Conservation (phyloP, 176 grass and related monocot genomes). For the Otatea glauca region DNA sequence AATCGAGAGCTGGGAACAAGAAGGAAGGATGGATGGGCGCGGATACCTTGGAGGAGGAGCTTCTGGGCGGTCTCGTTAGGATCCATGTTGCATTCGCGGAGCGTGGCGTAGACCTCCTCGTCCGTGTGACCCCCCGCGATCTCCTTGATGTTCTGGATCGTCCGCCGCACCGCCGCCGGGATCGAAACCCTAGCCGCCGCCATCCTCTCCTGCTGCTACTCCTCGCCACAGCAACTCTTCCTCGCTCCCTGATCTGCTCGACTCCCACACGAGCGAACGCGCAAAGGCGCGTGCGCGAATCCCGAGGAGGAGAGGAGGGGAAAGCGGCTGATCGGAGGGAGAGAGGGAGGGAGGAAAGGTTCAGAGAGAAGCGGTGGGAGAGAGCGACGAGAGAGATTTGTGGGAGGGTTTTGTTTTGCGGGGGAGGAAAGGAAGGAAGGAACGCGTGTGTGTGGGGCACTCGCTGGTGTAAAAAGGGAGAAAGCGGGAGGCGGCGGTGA, state of each 20-base stretch:
- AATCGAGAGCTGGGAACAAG: background rate
- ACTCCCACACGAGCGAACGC: slow-evolving; percentile 18
- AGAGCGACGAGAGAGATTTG: slow-evolving; percentile 32
- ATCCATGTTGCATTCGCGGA: slow-evolving; percentile 95
- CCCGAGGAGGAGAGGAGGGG: slow-evolving; percentile 2
- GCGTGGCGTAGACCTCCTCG: slow-evolving; percentile 93
- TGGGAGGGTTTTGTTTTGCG: slow-evolving; percentile 41
- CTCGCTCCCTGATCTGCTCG: background rate
- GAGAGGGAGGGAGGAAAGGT: slow-evolving; percentile 9
- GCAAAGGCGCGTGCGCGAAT: slow-evolving; percentile 22
- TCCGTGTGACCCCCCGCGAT: slow-evolving; percentile 82
- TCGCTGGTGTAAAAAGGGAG: background rate
- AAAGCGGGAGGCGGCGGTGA: no score
- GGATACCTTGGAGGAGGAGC: slow-evolving; percentile 82
- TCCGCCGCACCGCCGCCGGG: slow-evolving; percentile 61
- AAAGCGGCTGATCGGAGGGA: slow-evolving; percentile 11
- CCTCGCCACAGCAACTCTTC: slow-evolving; percentile 5
- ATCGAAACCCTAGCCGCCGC: slow-evolving; percentile 70
- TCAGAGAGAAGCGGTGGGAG: slow-evolving; percentile 9
- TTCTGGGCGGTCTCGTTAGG: slow-evolving; percentile 90
- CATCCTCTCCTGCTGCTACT: slow-evolving; percentile 45
- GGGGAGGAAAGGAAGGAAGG: background rate
- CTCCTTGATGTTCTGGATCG: slow-evolving; percentile 87
- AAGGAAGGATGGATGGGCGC: background rate
- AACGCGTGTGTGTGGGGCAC: background rate